Conservation (phyloP, 345 rosid species). For the Draba incana region DNA sequence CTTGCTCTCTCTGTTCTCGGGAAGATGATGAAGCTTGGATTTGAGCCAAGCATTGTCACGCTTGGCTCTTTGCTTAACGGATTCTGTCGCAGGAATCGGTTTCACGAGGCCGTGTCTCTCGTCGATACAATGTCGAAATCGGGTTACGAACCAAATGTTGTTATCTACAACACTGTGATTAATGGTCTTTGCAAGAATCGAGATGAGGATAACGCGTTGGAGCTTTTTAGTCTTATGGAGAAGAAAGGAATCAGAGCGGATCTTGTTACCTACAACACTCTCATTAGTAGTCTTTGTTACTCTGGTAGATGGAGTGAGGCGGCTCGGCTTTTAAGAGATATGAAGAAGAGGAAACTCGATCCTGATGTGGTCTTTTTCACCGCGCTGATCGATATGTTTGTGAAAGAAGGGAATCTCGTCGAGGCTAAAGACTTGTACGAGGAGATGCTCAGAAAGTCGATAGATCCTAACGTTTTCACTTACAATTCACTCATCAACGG, state of each 20-base stretch:
- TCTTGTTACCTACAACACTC: slow-evolving; percentile 32
- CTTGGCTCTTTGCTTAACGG: slow-evolving; percentile 34
- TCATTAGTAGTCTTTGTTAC: neutral
- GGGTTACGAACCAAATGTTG: slow-evolving; percentile 28
- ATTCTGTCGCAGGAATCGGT: slow-evolving; percentile 3
- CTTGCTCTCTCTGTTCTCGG: slow-evolving; percentile 28
- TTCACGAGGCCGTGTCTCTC: slow-evolving; percentile 27
- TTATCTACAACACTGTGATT: slow-evolving; percentile 31
- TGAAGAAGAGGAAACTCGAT: slow-evolving; percentile 20
- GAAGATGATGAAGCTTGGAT: slow-evolving; percentile 35
- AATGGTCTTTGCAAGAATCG: slow-evolving; percentile 30
- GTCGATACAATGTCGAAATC: slow-evolving; percentile 13
- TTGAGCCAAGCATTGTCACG: slow-evolving; percentile 26
- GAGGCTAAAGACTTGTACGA: slow-evolving; percentile 27
- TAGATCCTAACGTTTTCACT: slow-evolving; percentile 27
- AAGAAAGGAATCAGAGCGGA: slow-evolving; percentile 19
- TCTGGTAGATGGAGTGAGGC: slow-evolving; percentile 35
- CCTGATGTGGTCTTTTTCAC: slow-evolving; percentile 24
- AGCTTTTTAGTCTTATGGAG: slow-evolving; percentile 21
- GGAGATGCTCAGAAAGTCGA: slow-evolving; percentile 30
- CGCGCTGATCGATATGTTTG: slow-evolving; percentile 21
- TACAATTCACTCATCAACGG: slow-evolving; percentile 36
- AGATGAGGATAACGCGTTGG: slow-evolving; percentile 14
- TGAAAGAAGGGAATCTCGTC: slow-evolving; percentile 10
- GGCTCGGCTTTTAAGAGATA: slow-evolving; percentile 16